Base-by-base conservation (phyloP, 208 protist genomes). In the Trypanosoma mega region DNA sequence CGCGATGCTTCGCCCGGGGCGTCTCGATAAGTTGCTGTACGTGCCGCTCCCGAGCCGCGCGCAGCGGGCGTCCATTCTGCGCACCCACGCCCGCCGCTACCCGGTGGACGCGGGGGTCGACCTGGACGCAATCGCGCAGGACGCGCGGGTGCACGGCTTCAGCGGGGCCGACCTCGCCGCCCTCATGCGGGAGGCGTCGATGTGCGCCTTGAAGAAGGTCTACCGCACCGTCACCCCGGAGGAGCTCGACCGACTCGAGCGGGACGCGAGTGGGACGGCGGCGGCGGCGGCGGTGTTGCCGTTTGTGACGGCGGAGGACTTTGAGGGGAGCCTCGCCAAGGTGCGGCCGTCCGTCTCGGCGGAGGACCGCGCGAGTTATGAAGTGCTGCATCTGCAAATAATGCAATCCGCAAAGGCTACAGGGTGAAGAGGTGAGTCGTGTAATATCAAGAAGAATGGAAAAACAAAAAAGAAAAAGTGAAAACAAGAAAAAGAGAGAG, bases 21-120 rank as follows among this genome's bases (percentile, higher is more conserved):
- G 98, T 5, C 81, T 99, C 0, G 98, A 98, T 68, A 99, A 99
- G 78, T 67, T 97, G 24, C 79, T 99, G 0, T 99, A 97, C 63
- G 97, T 99, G 3, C 93, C 96, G 3, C 84, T 99, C 7, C 98
- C 98, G 2, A 84, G 68, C 6, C 45, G 76, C 14, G 24, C 57
- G 61, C 93, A 97, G 69, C 82, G 97, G 14, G 73, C 60, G 44
- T 82, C 88, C n/a, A 98, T 99, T 20, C 60, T 99, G 39, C 54
- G 63, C 20, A 96, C 94, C 1, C 83, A 97, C 63, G 76, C 86
- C 16, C 85, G 96, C 50, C 82, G 90, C 30, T 95, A 94, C 51
- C 97, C 97, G 6, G 65, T 98, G 39, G 79, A 73, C 31, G 41
- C 64, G 0, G 74, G 73, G 39, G 78, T 98, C 30, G 66, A 96